phyloP scores from a whole-genome alignment of 2,329 filamentous ascomycete species.

The Phialemoniopsis sp. region DNA sequence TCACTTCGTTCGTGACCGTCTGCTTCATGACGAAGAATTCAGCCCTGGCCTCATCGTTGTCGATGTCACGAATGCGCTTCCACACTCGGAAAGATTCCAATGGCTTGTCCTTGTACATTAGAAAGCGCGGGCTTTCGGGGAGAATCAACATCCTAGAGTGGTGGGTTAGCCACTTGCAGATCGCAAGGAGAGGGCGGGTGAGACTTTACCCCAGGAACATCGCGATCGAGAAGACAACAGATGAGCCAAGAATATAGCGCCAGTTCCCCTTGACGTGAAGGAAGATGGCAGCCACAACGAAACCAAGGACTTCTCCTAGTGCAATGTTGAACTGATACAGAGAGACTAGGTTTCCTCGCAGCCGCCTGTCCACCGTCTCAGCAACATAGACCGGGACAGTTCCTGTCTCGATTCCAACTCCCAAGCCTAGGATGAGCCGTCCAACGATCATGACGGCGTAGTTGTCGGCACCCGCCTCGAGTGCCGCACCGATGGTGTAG shows the following conservation, averaged over 20 bases:
- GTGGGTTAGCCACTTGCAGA: too few relatives aligned
- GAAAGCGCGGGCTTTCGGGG: slow-evolving; percentile 63
- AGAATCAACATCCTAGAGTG: slow-evolving; percentile 66
- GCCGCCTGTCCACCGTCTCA: slow-evolving; percentile 62
- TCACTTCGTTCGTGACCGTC: slow-evolving; percentile 54
- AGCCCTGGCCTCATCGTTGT: slow-evolving; percentile 52
- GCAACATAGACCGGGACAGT: slow-evolving; percentile 74
- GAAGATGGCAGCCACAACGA: slow-evolving; percentile 70
- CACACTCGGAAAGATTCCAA: slow-evolving; percentile 64
- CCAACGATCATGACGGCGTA: slow-evolving; percentile 68
- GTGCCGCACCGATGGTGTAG: slow-evolving; percentile 65
- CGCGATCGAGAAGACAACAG: slow-evolving; percentile 64
- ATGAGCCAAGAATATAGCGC: slow-evolving; percentile 71
- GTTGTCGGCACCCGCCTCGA: slow-evolving; percentile 64
- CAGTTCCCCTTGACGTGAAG: slow-evolving; percentile 65
- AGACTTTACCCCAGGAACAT: too few relatives aligned
- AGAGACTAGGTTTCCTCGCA: slow-evolving; percentile 69
- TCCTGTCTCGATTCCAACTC: slow-evolving; percentile 69
- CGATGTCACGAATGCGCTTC: slow-evolving; percentile 65
- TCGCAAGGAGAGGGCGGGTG: too few relatives aligned
- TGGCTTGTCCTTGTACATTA: slow-evolving; percentile 62
- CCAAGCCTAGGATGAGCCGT: slow-evolving; percentile 65
- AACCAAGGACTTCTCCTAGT: slow-evolving; percentile 68
- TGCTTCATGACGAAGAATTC: slow-evolving; percentile 71
- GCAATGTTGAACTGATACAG: slow-evolving; percentile 76